Conservation (phyloP, 2,329 filamentous ascomycete genomes). For the Aspergillus ruber region DNA sequence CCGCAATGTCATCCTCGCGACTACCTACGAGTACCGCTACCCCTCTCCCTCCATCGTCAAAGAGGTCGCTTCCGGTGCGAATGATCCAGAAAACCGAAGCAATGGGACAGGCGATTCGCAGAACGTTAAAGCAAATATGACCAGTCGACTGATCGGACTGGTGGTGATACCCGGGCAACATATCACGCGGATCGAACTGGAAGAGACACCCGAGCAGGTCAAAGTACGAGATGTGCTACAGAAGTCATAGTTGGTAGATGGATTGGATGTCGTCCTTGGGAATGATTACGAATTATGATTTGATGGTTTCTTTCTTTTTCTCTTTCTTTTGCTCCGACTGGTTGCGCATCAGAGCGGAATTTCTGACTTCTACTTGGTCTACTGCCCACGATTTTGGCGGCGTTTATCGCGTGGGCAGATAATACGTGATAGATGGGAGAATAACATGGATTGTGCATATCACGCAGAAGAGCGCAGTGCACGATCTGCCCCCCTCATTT, state of each 20-base stretch:
- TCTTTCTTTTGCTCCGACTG: background rate
- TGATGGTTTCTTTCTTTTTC: background rate
- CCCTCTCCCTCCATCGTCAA: constrained; percentile 51
- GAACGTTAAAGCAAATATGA: constrained; percentile 62
- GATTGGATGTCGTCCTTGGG: background rate
- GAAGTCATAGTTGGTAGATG: constrained; percentile 6
- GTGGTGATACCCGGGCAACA: constrained; percentile 83
- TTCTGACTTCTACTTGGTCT: background rate
- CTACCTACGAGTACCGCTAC: constrained; percentile 82
- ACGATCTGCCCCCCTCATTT: background rate
- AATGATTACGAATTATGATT: background rate
- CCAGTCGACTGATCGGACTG: constrained; percentile 77
- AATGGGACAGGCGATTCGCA: constrained; percentile 7
- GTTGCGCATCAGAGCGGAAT: background rate
- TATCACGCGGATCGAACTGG: constrained; percentile 81
- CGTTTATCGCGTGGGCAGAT: background rate
- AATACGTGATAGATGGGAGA: background rate
- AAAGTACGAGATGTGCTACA: constrained; percentile 13
- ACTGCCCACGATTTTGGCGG: background rate
- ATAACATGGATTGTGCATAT: background rate
- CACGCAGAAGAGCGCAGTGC: background rate
- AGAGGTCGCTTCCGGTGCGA: constrained; percentile 33
- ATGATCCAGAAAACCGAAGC: constrained; percentile 14
- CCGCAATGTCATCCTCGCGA: constrained; percentile 76
- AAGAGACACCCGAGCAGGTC: constrained; percentile 47